Base-by-base conservation (phyloP, 2,329 filamentous ascomycete species). In the Hortaea werneckii region DNA sequence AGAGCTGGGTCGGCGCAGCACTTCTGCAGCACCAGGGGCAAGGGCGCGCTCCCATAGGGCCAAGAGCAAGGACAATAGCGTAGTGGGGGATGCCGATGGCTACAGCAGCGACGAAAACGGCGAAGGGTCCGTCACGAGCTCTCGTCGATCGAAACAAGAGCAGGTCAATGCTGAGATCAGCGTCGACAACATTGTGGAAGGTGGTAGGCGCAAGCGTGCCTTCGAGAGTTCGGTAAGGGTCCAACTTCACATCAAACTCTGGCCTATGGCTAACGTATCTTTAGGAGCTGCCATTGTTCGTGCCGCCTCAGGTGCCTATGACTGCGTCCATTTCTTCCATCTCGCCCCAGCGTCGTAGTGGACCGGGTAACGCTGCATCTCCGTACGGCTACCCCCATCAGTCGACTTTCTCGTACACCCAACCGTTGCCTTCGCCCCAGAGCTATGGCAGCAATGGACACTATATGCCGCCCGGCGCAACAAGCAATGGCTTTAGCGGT, bases 161-260 rank as follows among this genome's bases (percentile, higher is more conserved):
- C 79, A 95, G 59, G 88, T 87, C 41, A 95, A 87, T 64, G 94
- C 92, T 11, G 92, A 98, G 58, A 98, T 98, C 62, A 96, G 90
- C 65, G 80, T 95, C 56, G 89, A 95, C 58, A 98, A 98, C 65
- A 96, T 98, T 66, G 85, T 98, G 50, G 90, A 96, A 68, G 92
- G 94, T 62, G 89, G 90, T 55, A 83, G 92, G 67, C 83, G 92
- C 63, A 95, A 96, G 74, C 81, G 88, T 62, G 87, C 90, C 59
- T 83, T 83, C 70, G 90, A 96, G 67, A 96, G 90, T 72, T 95
- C 90, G 68, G 90, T 96, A 83, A 82, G 90, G 76, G 28, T 11
- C 12, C 37, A 40, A 9, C 20, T 9, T 40, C 9, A 12, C 11
- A 10, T 12, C 10, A 9, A 9, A 26, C 20, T 40, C 20, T 11